Percentiles rank a stretch among this genome's conserved stretches.
Evolutionary conservation across 1,284 basidiomycete genomes (phyloP).

Genomic region (Schizopora paradoxa): DNA sequence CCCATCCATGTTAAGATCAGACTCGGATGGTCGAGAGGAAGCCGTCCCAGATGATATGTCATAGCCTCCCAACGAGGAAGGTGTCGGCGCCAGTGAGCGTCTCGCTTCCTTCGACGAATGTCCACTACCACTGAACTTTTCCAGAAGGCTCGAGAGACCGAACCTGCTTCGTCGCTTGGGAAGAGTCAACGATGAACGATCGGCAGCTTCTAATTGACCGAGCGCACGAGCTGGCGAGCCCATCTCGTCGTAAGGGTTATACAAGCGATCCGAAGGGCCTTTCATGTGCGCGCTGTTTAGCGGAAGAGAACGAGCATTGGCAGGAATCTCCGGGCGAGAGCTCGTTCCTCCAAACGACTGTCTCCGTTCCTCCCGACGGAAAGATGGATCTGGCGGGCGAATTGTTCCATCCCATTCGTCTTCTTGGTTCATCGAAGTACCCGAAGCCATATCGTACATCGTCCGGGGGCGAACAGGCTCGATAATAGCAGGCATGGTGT

Average conservation of each 20-base stretch:
- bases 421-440: not conserved
- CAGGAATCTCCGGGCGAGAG: constrained; percentile 45
- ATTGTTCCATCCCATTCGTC: constrained; percentile 29
- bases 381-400: constrained; percentile 58
- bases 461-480: constrained; percentile 51
- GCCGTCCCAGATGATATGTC: not conserved
- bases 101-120: not conserved
- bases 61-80: constrained; percentile 3
- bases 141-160: constrained; percentile 57
- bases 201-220: constrained; percentile 45
- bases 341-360: constrained; percentile 70
- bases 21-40: constrained; percentile 3
- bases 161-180: constrained; percentile 68
- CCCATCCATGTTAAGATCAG: constrained; percentile 12
- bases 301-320: constrained; percentile 42
- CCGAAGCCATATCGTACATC: constrained; percentile 53
- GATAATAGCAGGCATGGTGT: constrained; percentile 33
- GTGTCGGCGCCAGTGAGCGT: constrained; percentile 1
- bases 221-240: constrained; percentile 56
- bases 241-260: constrained; percentile 50
- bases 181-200: constrained; percentile 27
- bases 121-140: constrained; percentile 31
- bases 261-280: constrained; percentile 15
- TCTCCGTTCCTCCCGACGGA: constrained; percentile 53
- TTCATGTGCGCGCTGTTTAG: constrained; percentile 28